Conservation (phyloP, 148 eudicot genomes). For the Nepenthes mirabilis region DNA sequence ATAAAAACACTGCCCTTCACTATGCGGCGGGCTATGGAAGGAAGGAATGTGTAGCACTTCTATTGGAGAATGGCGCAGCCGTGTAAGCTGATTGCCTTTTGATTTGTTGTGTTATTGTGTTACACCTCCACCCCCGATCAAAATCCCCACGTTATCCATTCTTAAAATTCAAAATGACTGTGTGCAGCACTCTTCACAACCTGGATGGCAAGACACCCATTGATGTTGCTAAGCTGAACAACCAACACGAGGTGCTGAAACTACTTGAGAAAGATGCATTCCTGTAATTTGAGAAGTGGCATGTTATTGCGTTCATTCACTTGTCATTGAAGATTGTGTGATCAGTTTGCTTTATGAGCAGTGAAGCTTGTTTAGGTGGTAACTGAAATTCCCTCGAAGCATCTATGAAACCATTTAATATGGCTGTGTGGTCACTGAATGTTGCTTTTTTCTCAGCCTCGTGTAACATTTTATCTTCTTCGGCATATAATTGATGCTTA, state of each 20-base stretch:
- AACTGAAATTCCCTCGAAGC: too few relatives aligned
- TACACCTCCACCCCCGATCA: too few relatives aligned
- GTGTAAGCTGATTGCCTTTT: slow-evolving; percentile 48
- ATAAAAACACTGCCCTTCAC: slow-evolving; percentile 97
- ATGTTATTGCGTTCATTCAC: too few relatives aligned
- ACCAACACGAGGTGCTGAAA: slow-evolving; percentile 70
- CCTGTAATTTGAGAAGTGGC: slow-evolving; percentile 20
- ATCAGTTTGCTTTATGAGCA: too few relatives aligned
- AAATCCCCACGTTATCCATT: not conserved
- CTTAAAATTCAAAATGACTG: not conserved
- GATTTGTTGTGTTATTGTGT: not conserved
- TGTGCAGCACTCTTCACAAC: slow-evolving; percentile 82
- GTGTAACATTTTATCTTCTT: too few relatives aligned
- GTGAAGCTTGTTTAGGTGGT: too few relatives aligned
- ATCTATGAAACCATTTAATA: too few relatives aligned
- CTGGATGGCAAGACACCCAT: slow-evolving; percentile 91
- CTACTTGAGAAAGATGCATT: slow-evolving; percentile 93
- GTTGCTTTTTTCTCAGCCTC: too few relatives aligned
- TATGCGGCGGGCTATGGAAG: slow-evolving; percentile 99
- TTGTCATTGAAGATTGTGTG: too few relatives aligned
- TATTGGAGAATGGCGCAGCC: slow-evolving; percentile 89
- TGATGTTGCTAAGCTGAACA: slow-evolving; percentile 92
- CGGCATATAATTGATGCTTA: too few relatives aligned
- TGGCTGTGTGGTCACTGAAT: too few relatives aligned
- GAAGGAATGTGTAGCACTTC: slow-evolving; percentile 95